These are phyloP conservation scores for Puya raimondii DNA, from an alignment of 176 grass and related monocot species.

Conservation along the genomic window DNA sequence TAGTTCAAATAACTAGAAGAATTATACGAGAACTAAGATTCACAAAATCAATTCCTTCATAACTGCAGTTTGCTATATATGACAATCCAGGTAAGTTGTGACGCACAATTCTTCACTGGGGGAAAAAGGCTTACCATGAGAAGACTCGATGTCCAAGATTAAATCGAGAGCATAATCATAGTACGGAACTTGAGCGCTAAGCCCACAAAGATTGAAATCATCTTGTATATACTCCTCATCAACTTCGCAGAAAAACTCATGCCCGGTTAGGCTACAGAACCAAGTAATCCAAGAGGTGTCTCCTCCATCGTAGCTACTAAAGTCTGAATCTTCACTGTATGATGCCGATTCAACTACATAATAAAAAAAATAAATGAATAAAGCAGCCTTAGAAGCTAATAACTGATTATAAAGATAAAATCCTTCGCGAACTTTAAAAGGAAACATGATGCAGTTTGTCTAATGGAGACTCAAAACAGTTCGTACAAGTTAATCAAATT, in stretches of 20 bases:
- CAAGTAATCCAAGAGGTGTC: slow-evolving; percentile 96
- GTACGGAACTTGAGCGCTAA: slow-evolving; percentile 88
- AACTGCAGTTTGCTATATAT: not conserved
- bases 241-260: slow-evolving; percentile 97
- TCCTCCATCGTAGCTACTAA: slow-evolving; percentile 84
- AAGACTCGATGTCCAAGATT: slow-evolving; percentile 92
- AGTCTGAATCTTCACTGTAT: slow-evolving; percentile 85
- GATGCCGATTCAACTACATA: slow-evolving; percentile 67
- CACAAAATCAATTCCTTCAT: not conserved
- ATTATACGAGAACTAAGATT: no score
- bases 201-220: slow-evolving; percentile 94
- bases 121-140: slow-evolving; percentile 54
- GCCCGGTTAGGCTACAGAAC: slow-evolving; percentile 86
- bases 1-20: no score
- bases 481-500: no score
- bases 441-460: not conserved
- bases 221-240: slow-evolving; percentile 98
- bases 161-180: slow-evolving; percentile 97
- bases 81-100: not conserved
- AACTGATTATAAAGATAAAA: not conserved
- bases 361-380: not conserved
- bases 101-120: not conserved
- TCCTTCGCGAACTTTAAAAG: not conserved
- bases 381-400: not conserved
- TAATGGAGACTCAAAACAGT: no score